Percentiles rank a stretch among this genome's conserved stretches.
These are phyloP conservation scores for Echinosophora koreensis DNA, from an alignment of 306 rosid genomes.

Conservation along the genomic window DNA sequence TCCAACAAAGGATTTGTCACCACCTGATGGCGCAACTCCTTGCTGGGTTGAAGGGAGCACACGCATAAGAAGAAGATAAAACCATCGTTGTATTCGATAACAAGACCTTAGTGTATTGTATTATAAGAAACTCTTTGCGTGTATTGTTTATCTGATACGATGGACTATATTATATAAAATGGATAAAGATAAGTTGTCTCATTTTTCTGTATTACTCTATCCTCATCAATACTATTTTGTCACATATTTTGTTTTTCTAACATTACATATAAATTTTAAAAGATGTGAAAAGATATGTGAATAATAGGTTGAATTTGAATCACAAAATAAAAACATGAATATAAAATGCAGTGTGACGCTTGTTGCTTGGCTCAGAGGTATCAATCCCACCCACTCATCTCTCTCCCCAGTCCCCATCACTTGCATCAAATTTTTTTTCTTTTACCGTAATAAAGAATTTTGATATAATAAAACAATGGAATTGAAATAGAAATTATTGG, in stretches of 20 bases:
- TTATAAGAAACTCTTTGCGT: constrained; percentile 17
- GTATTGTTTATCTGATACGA: constrained; percentile 29
- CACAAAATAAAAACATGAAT: constrained; percentile 22
- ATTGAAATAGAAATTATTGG: constrained; percentile 1
- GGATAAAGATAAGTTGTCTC: too few relatives aligned
- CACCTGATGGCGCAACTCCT: constrained; percentile 42
- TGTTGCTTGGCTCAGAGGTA: not conserved
- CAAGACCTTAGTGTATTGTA: constrained; percentile 28
- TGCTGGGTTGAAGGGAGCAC: constrained; percentile 56
- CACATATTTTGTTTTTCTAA: too few relatives aligned
- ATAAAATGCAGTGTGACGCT: constrained; percentile 2
- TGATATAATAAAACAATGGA: not conserved
- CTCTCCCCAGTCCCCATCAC: not conserved
- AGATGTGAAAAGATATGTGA: too few relatives aligned
- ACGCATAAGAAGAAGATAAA: constrained; percentile 43
- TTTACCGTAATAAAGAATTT: not conserved
- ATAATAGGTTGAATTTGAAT: not conserved
- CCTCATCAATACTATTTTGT: too few relatives aligned
- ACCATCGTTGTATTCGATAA: constrained; percentile 50
- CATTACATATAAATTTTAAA: too few relatives aligned
- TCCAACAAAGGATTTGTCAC: constrained; percentile 47
- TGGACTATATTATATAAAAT: constrained; percentile 36
- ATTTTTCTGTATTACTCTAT: too few relatives aligned
- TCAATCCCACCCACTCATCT: not conserved
- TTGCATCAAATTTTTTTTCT: not conserved